Evolutionary conservation across 192 early-diverging fungal species (phyloP).

Genomic region (Entrophospora sp.): DNA sequence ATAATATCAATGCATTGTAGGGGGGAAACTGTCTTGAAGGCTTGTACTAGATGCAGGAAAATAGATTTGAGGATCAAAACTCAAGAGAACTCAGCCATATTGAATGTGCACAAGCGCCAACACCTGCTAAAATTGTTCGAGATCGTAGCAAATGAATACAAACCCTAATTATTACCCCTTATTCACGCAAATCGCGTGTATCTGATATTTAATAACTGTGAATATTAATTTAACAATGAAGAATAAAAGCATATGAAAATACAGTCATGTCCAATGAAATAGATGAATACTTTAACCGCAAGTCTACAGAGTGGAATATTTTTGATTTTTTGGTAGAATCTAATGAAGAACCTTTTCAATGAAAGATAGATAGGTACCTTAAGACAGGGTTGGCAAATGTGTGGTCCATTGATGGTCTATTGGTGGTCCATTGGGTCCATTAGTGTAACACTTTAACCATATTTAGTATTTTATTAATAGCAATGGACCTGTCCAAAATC

Average conservation of each 20-base stretch:
- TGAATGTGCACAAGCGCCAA: conserved; percentile 8
- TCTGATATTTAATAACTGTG: too few species aligned
- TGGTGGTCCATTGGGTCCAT: too few species aligned
- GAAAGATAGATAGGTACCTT: neutral
- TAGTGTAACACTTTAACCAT: too few species aligned
- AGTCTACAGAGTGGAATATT: neutral
- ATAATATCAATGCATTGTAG: neutral
- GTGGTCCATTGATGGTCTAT: too few species aligned
- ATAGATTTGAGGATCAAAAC: conserved; percentile 17
- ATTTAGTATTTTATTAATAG: too few species aligned
- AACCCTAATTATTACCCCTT: too few species aligned
- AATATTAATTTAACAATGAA: too few species aligned
- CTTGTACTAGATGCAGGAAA: neutral
- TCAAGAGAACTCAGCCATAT: conserved; percentile 9
- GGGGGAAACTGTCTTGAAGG: conserved; percentile 9
- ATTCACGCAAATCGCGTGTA: too few species aligned
- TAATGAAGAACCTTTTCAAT: neutral
- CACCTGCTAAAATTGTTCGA: neutral
- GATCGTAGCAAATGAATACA: conserved; percentile 12
- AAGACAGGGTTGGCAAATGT: too few species aligned
- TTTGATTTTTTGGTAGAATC: neutral
- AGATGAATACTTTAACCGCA: neutral
- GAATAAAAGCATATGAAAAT: too few species aligned
- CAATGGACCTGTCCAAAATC: too few species aligned
- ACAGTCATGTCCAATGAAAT: neutral